Conservation (phyloP, 2,329 filamentous ascomycete species). For the Hyphodiscus sp. region DNA sequence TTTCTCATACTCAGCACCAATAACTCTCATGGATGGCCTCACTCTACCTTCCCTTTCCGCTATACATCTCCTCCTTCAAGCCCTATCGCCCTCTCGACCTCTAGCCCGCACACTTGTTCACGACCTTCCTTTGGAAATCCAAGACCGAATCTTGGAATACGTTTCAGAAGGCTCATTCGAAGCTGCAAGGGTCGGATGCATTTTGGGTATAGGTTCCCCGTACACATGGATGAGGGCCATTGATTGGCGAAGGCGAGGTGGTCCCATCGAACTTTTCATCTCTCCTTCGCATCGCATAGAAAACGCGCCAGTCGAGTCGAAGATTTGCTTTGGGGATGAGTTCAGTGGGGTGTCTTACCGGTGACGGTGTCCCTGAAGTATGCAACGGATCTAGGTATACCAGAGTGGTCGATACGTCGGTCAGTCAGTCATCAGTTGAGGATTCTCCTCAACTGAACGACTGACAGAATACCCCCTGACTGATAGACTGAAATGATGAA, state of each 20-base stretch:
- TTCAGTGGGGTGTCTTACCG: neutral
- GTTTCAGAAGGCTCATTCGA: slow-evolving; percentile 8
- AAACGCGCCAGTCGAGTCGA: neutral
- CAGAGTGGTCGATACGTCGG: too few relatives aligned
- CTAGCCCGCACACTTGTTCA: neutral
- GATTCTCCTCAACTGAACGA: too few relatives aligned
- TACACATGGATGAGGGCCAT: slow-evolving; percentile 8
- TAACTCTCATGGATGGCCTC: neutral
- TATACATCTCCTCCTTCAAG: slow-evolving; percentile 7
- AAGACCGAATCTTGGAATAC: slow-evolving; percentile 8
- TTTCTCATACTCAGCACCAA: slow-evolving; percentile 6
- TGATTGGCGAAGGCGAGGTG: slow-evolving; percentile 1
- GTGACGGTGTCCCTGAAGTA: too few relatives aligned
- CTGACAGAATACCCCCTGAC: too few relatives aligned
- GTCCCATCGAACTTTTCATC: neutral
- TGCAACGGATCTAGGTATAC: too few relatives aligned
- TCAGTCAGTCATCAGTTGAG: too few relatives aligned
- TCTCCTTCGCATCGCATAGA: slow-evolving; percentile 5
- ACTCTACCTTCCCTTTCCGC: slow-evolving; percentile 1
- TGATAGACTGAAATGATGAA: too few relatives aligned
- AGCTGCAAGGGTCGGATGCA: slow-evolving; percentile 9
- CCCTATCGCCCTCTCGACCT: neutral
- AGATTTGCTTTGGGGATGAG: neutral
- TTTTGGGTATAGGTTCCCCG: slow-evolving; percentile 8
- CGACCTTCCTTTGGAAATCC: slow-evolving; percentile 9